A percentile compares a stretch with the other conserved stretches of the same genome.
phyloP scores from a whole-genome alignment of 345 rosid genomes.

The Populus pruinosa region DNA sequence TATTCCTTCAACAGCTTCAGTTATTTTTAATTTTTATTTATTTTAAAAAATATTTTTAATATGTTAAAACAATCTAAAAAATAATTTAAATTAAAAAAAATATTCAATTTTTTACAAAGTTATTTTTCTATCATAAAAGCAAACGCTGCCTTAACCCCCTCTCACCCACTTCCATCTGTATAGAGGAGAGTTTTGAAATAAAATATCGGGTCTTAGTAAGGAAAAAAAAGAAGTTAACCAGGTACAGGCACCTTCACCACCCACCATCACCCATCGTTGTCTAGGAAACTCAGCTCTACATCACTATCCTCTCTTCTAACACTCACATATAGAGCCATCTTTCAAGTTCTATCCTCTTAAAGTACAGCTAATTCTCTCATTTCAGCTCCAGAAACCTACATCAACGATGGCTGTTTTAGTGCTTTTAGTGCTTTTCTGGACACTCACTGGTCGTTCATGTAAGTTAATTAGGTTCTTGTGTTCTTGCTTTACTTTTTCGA shows the following conservation, averaged over 20 bases:
- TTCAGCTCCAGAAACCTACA: conserved; percentile 12
- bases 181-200: too few species aligned
- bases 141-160: too few species aligned
- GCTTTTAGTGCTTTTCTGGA: conserved; percentile 44
- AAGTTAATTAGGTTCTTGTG: conserved; percentile 23
- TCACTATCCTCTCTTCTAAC: neutral
- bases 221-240: neutral
- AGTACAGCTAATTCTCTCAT: neutral
- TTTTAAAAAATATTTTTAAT: too few species aligned
- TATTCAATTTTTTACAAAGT: too few species aligned
- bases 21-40: too few species aligned
- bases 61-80: too few species aligned
- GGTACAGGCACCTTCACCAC: conserved; percentile 17
- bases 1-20: too few species aligned
- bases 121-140: too few species aligned
- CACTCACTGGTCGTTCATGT: conserved; percentile 65
- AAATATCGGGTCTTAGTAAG: neutral
- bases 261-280: conserved; percentile 25
- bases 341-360: neutral
- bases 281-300: conserved; percentile 22
- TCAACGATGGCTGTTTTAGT: conserved; percentile 53
- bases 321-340: neutral
- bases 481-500: conserved; percentile 1
- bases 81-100: too few species aligned
- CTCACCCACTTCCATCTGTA: too few species aligned